Evolutionary conservation across 1,284 basidiomycete species (phyloP).

Genomic region (Austropuccinia psidii): DNA sequence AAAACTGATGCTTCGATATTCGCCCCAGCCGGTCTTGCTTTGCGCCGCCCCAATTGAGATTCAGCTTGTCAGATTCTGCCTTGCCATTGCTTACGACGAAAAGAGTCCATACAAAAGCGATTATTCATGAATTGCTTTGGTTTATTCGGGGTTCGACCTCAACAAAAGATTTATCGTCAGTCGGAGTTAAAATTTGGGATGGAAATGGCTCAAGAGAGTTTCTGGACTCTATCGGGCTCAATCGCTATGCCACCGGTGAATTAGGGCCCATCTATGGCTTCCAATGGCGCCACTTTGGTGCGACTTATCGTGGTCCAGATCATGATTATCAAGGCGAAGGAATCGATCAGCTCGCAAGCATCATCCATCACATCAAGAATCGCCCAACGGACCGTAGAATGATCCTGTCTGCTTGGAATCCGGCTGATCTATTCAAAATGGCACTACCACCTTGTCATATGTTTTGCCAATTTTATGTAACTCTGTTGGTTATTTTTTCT

Average conservation of each 20-base stretch:
- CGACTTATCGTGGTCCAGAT: slow-evolving; percentile 73
- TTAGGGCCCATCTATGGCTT: slow-evolving; percentile 96
- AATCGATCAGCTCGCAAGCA: slow-evolving; percentile 83
- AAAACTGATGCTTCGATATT: too few species aligned
- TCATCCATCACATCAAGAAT: slow-evolving; percentile 82
- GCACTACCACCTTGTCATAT: slow-evolving; percentile 97
- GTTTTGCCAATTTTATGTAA: slow-evolving; percentile 97
- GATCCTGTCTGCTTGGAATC: slow-evolving; percentile 94
- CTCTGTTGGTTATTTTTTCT: slow-evolving; percentile 58
- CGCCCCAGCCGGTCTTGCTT: slow-evolving; percentile 60
- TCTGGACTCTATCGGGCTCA: slow-evolving; percentile 71
- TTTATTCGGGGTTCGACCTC: slow-evolving; percentile 83
- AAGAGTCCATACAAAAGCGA: slow-evolving; percentile 81
- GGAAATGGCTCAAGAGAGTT: slow-evolving; percentile 87
- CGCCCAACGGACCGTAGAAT: slow-evolving; percentile 94
- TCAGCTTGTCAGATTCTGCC: slow-evolving; percentile 64
- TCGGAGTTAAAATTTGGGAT: slow-evolving; percentile 94
- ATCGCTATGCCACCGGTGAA: slow-evolving; percentile 79
- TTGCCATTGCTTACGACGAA: slow-evolving; percentile 92
- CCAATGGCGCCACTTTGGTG: slow-evolving; percentile 98
- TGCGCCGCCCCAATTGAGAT: slow-evolving; percentile 76
- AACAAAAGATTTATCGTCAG: slow-evolving; percentile 65
- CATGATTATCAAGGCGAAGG: slow-evolving; percentile 75
- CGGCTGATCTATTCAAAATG: slow-evolving; percentile 84
- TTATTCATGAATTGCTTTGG: slow-evolving; percentile 92